Evolutionary conservation across 2,329 filamentous ascomycete genomes (phyloP).

Genomic region (Verticillium nubilum): DNA sequence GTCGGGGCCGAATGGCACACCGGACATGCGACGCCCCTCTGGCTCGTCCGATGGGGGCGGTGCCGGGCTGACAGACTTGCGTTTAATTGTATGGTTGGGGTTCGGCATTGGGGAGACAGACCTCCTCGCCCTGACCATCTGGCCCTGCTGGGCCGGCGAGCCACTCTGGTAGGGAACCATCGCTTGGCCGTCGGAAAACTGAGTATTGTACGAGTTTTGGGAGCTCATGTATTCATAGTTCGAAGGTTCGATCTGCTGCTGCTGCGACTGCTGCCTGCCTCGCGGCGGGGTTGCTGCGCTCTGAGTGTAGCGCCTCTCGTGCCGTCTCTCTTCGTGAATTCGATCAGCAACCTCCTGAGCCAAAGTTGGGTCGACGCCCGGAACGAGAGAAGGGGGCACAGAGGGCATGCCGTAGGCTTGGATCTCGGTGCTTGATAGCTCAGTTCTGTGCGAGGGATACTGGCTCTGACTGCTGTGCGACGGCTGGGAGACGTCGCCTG

Average conservation of each 20-base stretch:
- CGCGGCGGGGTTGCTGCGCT: slow-evolving; percentile 35
- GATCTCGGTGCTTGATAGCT: slow-evolving; percentile 27
- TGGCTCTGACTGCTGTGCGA: slow-evolving; percentile 23
- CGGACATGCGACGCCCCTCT: slow-evolving; percentile 48
- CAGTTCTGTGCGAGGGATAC: slow-evolving; percentile 25
- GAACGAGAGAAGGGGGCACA: slow-evolving; percentile 53
- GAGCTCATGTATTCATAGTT: slow-evolving; percentile 2
- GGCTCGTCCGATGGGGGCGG: slow-evolving; percentile 38
- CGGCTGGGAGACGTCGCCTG: slow-evolving; percentile 21
- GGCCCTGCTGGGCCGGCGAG: slow-evolving; percentile 16
- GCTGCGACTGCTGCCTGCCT: slow-evolving; percentile 30
- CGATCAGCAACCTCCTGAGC: slow-evolving; percentile 53
- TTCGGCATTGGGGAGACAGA: slow-evolving; percentile 36
- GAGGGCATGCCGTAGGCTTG: slow-evolving; percentile 37
- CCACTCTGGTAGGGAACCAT: slow-evolving; percentile 32
- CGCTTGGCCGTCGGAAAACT: slow-evolving; percentile 37
- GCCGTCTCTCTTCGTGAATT: slow-evolving; percentile 49
- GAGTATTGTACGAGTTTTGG: slow-evolving; percentile 23
- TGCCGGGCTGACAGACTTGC: slow-evolving; percentile 71
- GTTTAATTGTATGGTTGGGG: slow-evolving; percentile 49
- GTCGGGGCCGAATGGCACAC: slow-evolving; percentile 68
- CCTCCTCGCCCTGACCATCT: slow-evolving; percentile 33
- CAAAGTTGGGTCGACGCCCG: slow-evolving; percentile 52
- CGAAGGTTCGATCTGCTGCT: slow-evolving; percentile 1
- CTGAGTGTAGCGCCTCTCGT: slow-evolving; percentile 39